Conservation (phyloP, 352 stramenopile genomes). For the Phytophthora fragariae region DNA sequence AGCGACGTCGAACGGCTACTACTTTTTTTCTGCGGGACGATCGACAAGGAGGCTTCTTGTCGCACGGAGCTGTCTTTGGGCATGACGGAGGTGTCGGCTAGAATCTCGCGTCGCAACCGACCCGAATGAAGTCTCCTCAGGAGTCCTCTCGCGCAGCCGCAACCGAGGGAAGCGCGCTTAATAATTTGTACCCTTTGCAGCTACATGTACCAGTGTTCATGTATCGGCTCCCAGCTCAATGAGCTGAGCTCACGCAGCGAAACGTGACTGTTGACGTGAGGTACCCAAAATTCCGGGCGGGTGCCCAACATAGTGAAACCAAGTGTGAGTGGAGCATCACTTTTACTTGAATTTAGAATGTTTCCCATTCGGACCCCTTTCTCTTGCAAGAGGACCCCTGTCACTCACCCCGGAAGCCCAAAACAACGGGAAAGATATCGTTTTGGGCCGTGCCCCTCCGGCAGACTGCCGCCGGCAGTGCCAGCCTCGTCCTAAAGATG, state of each 20-base stretch:
- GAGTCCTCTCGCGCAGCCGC: too few species aligned
- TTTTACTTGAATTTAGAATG: not conserved
- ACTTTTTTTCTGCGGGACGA: too few species aligned
- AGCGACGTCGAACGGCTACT: too few species aligned
- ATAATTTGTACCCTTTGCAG: not conserved
- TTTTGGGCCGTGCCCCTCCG: not conserved
- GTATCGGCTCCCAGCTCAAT: not conserved
- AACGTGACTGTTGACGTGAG: not conserved
- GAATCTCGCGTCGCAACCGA: too few species aligned
- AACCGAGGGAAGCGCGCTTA: not conserved
- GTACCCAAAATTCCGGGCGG: constrained; percentile 9
- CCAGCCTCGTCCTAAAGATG: too few species aligned
- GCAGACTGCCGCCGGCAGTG: too few species aligned
- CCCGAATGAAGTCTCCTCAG: too few species aligned
- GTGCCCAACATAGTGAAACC: constrained; percentile 10
- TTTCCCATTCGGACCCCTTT: constrained; percentile 28
- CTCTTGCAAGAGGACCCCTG: constrained; percentile 28
- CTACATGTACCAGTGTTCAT: too few species aligned
- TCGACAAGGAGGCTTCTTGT: too few species aligned
- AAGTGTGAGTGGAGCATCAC: constrained; percentile 1
- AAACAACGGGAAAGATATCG: constrained; percentile 14
- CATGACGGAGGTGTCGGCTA: too few species aligned
- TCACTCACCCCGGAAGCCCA: constrained; percentile 16
- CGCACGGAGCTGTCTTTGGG: too few species aligned
- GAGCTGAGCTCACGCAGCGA: too few species aligned